Base-by-base conservation (phyloP, 2,329 filamentous ascomycete genomes). In the Raffaelea ambrosiae region DNA sequence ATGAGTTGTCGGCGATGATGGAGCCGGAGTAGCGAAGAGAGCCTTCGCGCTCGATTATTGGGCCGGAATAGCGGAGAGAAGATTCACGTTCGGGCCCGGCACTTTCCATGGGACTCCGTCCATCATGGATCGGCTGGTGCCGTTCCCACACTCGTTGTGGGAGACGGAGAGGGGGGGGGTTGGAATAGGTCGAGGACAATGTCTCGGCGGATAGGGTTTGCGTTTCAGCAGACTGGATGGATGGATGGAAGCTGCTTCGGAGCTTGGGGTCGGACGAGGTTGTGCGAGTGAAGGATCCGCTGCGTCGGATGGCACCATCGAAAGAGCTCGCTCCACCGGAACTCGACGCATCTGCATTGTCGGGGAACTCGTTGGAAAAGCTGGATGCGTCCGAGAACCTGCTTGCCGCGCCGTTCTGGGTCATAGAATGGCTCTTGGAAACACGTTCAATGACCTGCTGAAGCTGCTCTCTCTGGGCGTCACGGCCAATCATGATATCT, bases 391-490 rank as follows among this genome's bases (percentile, higher is more conserved):
- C 77, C 0, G 77, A 77, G 49, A 74, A 71, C 18, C 71, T 69
- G 49, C 66, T 69, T 4, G 63, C 53, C 10, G 64, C 63, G 14
- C 66, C 65, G 40, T 65, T 71, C 43, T 68, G 65, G 44, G 62
- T 66, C 40, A 73, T 59, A 9, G 70, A 60, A 49, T 90, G 85
- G 31, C 75, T 81, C 59, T 73, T 81, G 19, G 86, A 79, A 43
- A 89, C 84, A 42, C 81, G 83, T 53, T 94, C 83, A 44, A 96
- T 87, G 33, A 93, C 76, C 54, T 73, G 76, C 36, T 89, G 66
- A 9, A 96, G 77, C 35, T 77, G 76, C 42, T 82, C 72, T 39
- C 80, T 81, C 61, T 95, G 88, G 52, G 78, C 72, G 26, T 83
- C 73, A 33, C 90, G 79, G 3, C 91, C 91, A 54, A 95, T 86